Base-by-base conservation (phyloP, 441 rosid genomes). In the Daphne laureola region DNA sequence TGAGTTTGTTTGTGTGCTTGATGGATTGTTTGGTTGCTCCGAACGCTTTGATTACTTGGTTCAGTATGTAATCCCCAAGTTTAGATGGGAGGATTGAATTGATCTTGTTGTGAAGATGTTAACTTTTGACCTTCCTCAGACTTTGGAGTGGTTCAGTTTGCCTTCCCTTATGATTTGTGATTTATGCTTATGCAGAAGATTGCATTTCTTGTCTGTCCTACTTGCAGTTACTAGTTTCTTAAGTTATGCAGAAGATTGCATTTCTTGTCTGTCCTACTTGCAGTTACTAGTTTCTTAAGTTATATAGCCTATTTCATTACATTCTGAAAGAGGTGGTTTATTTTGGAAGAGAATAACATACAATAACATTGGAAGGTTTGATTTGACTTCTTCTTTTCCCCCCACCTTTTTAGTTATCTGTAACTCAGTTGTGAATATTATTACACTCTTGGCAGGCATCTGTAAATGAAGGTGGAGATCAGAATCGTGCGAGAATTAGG, bases 371-470 rank as follows among this genome's bases (percentile, higher is more conserved):
- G n/a, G 14, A 41, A 41, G 18, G 42, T 49, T 49, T 13, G 31
- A 4, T 40, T 50, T 3, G 2, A 38, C 43, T 17, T 1, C 26
- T 25, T 41, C n/a, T 59, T 51, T 42, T 16, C 11, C 40, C 47
- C 9, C 54, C 50, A 18, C 26, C 13, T 15, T 21, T 6, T 16
- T 13, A 49, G 17, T 1, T 21, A 14, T 3, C 49, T 44, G 35
- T 44, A 18, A 12, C 45, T 31, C 1, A 11, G 38, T 7, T 5
- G 11, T 31, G 38, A 17, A 1, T 42, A 21, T 13, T 49, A 14
- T 58, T 64, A 21, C 25, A 0, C 49, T 63, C 26, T 63, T 63
- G 70, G 62, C 71, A 76, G 75, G 67, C 46, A 31, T 57, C 49
- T 31, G 11, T 52, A 49, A 58, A 52, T 46, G 49, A 51, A 52